A percentile compares a stretch with the other conserved stretches of the same genome.
Evolutionary conservation across 1,284 basidiomycete genomes (phyloP).

Genomic region (Boletellus dicymbophilus): DNA sequence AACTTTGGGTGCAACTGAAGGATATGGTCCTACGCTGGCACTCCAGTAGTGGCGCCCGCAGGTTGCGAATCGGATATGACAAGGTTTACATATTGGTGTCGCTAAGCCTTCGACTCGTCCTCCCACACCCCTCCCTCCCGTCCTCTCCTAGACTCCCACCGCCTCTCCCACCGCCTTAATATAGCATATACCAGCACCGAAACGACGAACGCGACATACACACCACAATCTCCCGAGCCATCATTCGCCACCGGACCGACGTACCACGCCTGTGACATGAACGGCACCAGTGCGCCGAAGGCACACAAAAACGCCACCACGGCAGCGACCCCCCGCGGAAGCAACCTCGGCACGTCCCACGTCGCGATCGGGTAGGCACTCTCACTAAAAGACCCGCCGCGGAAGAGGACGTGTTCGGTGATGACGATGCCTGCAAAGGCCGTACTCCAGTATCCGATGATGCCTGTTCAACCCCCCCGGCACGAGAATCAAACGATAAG

Average conservation of each 20-base stretch:
- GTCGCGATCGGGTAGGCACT: slow-evolving; percentile 19
- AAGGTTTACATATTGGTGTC: too few relatives aligned
- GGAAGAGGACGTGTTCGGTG: slow-evolving; percentile 60
- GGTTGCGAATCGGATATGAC: too few relatives aligned
- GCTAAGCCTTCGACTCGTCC: too few relatives aligned
- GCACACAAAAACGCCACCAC: slow-evolving; percentile 47
- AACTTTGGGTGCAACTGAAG: too few relatives aligned
- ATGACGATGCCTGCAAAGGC: slow-evolving; percentile 55
- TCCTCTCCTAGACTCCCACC: too few relatives aligned
- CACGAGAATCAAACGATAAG: neutral
- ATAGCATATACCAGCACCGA: slow-evolving; percentile 40
- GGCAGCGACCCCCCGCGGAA: slow-evolving; percentile 37
- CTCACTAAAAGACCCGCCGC: slow-evolving; percentile 36
- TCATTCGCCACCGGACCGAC: slow-evolving; percentile 45
- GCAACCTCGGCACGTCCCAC: slow-evolving; percentile 25
- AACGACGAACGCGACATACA: slow-evolving; percentile 49
- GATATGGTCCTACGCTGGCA: too few relatives aligned
- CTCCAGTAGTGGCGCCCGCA: too few relatives aligned
- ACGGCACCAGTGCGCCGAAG: slow-evolving; percentile 53
- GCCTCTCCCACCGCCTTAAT: slow-evolving; percentile 41
- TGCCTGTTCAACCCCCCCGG: slow-evolving; percentile 32
- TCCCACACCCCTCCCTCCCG: too few relatives aligned
- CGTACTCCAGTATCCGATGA: slow-evolving; percentile 67
- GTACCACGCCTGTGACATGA: slow-evolving; percentile 64
- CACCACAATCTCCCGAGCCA: slow-evolving; percentile 59